Conservation (phyloP, 495 filamentous ascomycete species). For the Podospora anserina region DNA sequence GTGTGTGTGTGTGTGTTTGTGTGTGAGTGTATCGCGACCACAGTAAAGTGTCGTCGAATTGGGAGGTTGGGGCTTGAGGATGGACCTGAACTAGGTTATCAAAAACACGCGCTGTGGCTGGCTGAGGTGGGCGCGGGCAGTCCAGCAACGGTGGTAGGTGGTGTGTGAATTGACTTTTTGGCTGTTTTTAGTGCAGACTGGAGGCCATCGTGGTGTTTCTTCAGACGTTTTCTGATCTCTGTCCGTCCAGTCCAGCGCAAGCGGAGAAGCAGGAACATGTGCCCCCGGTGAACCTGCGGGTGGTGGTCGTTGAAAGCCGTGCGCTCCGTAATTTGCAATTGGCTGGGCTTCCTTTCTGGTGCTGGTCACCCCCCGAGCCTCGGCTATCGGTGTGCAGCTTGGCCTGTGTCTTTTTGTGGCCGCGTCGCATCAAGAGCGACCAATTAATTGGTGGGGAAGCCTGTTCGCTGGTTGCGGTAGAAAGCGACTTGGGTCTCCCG, state of each 20-base stretch:
- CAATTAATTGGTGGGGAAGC: background rate
- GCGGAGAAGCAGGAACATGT: background rate
- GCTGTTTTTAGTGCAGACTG: background rate
- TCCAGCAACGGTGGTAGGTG: background rate
- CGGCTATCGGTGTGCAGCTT: constrained; percentile 3
- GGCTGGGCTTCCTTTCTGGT: background rate
- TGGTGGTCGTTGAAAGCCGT: background rate
- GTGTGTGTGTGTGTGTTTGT: background rate
- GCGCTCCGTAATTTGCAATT: constrained; percentile 1
- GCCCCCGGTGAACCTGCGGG: too few species aligned
- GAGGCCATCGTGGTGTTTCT: background rate
- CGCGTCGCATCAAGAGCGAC: background rate
- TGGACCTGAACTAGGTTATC: background rate
- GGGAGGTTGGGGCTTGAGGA: background rate
- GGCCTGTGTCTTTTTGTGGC: background rate
- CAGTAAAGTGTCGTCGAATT: background rate
- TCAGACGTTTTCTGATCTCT: background rate
- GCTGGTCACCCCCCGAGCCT: constrained; percentile 1
- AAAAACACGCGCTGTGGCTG: background rate
- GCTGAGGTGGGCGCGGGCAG: too few species aligned
- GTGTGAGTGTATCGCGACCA: background rate
- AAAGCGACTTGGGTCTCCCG: background rate
- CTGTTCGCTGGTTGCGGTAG: background rate
- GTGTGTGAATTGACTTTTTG: background rate
- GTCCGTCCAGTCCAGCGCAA: background rate